These are phyloP conservation scores for Boehmeria nivea DNA, from an alignment of 306 rosid genomes.

Conservation along the genomic window DNA sequence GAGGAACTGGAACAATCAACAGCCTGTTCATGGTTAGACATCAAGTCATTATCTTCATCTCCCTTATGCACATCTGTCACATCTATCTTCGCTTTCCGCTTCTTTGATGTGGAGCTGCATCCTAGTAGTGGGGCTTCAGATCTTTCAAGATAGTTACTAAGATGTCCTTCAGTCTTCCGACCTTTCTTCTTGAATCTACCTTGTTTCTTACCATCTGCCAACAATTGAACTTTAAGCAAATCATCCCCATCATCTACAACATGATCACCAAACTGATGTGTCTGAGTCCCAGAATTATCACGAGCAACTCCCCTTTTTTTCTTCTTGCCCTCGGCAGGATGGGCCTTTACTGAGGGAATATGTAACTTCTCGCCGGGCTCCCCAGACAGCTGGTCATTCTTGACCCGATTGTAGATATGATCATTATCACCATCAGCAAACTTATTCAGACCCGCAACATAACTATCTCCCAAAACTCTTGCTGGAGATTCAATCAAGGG, in stretches of 20 bases:
- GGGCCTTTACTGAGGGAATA: constrained; percentile 36
- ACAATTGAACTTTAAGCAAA: constrained; percentile 36
- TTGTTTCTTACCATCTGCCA: constrained; percentile 43
- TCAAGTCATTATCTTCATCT: constrained; percentile 44
- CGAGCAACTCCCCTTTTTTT: constrained; percentile 44
- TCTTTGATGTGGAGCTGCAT: constrained; percentile 56
- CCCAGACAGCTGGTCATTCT: constrained; percentile 47
- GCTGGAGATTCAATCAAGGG: constrained; percentile 39
- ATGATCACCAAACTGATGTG: constrained; percentile 39
- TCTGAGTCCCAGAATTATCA: constrained; percentile 36
- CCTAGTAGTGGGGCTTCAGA: constrained; percentile 64
- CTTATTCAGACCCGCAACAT: constrained; percentile 37
- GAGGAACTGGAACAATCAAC: constrained; percentile 39
- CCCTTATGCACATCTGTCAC: constrained; percentile 33
- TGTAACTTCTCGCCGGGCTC: constrained; percentile 44
- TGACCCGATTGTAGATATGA: constrained; percentile 34
- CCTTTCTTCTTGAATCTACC: constrained; percentile 48
- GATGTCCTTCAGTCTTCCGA: constrained; percentile 37
- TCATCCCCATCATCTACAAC: constrained; percentile 52
- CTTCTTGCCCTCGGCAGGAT: constrained; percentile 42
- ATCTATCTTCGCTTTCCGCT: constrained; percentile 59
- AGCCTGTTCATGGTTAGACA: constrained; percentile 29
- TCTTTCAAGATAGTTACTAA: constrained; percentile 41
- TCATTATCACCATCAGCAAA: constrained; percentile 42
- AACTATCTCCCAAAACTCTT: constrained; percentile 45